Conservation (phyloP, 2,329 filamentous ascomycete species). For the Davidsoniella eucalypti region DNA sequence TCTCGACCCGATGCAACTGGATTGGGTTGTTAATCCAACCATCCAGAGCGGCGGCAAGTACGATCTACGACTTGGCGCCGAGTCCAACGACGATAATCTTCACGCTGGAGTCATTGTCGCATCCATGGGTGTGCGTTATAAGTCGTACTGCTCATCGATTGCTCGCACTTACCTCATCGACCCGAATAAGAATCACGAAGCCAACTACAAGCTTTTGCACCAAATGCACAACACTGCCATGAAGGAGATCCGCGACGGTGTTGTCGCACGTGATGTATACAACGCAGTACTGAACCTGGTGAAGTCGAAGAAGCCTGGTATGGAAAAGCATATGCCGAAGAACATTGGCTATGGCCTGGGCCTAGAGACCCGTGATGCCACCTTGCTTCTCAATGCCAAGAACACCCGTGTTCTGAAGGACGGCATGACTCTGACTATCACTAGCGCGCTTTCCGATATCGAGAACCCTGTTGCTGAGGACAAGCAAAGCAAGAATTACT, state of each 20-base stretch:
- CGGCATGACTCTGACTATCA: conserved; percentile 90
- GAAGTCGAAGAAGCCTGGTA: conserved; percentile 79
- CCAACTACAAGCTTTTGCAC: conserved; percentile 77
- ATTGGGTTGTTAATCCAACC: conserved; percentile 83
- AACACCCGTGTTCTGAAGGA: conserved; percentile 72
- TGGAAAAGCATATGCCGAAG: conserved; percentile 89
- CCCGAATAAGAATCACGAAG: conserved; percentile 89
- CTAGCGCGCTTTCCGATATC: conserved; percentile 78
- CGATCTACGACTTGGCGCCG: conserved; percentile 65
- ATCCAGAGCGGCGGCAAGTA: conserved; percentile 94
- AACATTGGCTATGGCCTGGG: conserved; percentile 86
- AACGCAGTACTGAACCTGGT: conserved; percentile 67
- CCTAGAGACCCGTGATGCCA: conserved; percentile 74
- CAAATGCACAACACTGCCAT: conserved; percentile 77
- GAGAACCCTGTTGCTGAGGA: conserved; percentile 76
- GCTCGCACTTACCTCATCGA: conserved; percentile 92
- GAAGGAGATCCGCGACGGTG: conserved; percentile 79
- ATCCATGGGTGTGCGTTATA: conserved; percentile 82
- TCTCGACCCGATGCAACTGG: conserved; percentile 75
- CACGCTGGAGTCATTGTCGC: conserved; percentile 90
- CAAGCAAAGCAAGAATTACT: conserved; percentile 78
- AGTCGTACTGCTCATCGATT: conserved; percentile 85
- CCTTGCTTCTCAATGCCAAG: conserved; percentile 73
- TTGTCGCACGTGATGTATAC: conserved; percentile 77
- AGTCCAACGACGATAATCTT: conserved; percentile 65